phyloP scores from a whole-genome alignment of 176 grass and related monocot genomes.

The Avena eriantha region DNA sequence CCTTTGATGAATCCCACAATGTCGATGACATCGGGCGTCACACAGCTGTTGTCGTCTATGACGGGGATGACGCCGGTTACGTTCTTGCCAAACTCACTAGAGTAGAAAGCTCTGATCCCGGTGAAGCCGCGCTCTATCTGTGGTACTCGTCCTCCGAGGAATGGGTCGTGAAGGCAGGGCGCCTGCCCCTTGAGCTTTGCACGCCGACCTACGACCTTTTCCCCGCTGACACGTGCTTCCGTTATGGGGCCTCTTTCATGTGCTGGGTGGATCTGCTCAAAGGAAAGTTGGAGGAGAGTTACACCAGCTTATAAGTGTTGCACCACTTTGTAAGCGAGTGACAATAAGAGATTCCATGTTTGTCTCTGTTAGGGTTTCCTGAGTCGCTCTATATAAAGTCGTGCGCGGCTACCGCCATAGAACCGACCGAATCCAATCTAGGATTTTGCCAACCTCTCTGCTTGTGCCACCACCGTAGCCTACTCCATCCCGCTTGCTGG shows the following conservation, averaged over 20 bases:
- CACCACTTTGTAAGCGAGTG: too few species aligned
- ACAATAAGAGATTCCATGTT: too few species aligned
- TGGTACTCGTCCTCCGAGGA: neutral
- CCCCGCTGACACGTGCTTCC: neutral
- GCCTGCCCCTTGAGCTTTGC: neutral
- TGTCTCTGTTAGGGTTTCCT: too few species aligned
- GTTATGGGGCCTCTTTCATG: neutral
- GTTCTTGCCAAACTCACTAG: conserved; percentile 7
- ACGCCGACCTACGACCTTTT: neutral
- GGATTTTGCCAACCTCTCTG: too few species aligned
- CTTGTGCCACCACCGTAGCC: too few species aligned
- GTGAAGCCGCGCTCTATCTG: neutral
- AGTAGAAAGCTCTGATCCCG: too few species aligned
- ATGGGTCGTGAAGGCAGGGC: neutral
- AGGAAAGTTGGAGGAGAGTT: too few species aligned
- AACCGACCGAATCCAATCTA: too few species aligned
- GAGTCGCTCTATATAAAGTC: too few species aligned
- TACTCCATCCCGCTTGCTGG: too few species aligned
- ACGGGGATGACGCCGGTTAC: neutral
- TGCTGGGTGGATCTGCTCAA: conserved; percentile 36
- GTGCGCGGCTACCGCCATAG: too few species aligned
- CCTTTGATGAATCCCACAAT: neutral
- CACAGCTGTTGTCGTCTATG: neutral
- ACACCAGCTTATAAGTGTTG: too few species aligned
- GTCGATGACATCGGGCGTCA: rapidly evolving